Evolutionary conservation across 164 flowering plant species (phyloP).

Genomic region (Vitis amurensis): DNA sequence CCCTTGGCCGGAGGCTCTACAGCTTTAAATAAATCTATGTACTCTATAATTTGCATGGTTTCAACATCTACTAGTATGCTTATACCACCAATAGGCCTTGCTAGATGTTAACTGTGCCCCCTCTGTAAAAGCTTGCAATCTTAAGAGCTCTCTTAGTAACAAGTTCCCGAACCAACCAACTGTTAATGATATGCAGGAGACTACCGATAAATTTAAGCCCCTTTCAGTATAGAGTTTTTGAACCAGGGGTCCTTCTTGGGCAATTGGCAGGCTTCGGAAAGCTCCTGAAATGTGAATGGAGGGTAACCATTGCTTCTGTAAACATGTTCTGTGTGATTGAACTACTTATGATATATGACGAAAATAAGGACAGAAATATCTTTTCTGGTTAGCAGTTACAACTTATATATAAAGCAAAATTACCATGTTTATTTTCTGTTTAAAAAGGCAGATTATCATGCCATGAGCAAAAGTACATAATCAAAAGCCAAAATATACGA

Average conservation of each 20-base stretch:
- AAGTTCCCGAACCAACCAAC: constrained; percentile 61
- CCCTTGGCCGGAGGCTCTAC: constrained; percentile 51
- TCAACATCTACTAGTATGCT: constrained; percentile 47
- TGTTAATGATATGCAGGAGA: constrained; percentile 42
- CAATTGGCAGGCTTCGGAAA: constrained; percentile 28
- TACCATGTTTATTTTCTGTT: no score
- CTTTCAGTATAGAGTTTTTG: constrained; percentile 32
- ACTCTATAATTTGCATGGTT: constrained; percentile 27
- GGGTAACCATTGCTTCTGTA: constrained; percentile 52
- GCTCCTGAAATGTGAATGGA: constrained; percentile 38
- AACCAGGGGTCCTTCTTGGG: constrained; percentile 32
- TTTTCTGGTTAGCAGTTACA: no score
- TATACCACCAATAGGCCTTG: constrained; percentile 62
- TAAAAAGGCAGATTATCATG: no score
- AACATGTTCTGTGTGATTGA: constrained; percentile 25
- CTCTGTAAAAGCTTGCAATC: constrained; percentile 37
- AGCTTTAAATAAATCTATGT: constrained; percentile 25
- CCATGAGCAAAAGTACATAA: no score
- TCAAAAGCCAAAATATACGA: no score
- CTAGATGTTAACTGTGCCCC: constrained; percentile 43
- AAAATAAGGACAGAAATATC: no score
- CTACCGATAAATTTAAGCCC: constrained; percentile 39
- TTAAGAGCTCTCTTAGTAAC: constrained; percentile 28
- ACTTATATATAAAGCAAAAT: no score
- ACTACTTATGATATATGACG: not conserved